These are phyloP conservation scores for Thielaviopsis punctulata DNA, from an alignment of 2,329 filamentous ascomycete genomes.

Conservation along the genomic window DNA sequence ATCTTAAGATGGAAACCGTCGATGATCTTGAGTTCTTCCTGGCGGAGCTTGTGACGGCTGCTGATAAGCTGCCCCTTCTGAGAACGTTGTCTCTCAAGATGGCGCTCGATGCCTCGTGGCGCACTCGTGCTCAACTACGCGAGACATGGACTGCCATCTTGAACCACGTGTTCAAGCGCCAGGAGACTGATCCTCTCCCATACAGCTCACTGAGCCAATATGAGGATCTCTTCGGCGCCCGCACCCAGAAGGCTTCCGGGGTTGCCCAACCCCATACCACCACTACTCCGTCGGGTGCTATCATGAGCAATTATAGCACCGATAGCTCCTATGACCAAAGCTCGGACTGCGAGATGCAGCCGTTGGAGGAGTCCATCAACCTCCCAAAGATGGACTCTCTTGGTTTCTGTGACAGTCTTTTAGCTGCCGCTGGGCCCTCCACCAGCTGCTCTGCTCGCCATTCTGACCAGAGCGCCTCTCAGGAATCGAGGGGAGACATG, in stretches of 20 bases:
- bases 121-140: slow-evolving; percentile 62
- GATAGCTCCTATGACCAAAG: background rate
- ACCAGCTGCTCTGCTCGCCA: background rate
- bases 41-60: slow-evolving; percentile 56
- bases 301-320: background rate
- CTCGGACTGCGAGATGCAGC: background rate
- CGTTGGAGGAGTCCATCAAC: background rate
- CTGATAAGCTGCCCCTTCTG: slow-evolving; percentile 46
- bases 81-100: slow-evolving; percentile 56
- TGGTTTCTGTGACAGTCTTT: background rate
- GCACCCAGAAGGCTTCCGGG: background rate
- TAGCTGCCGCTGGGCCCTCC: background rate
- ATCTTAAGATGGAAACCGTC: slow-evolving; percentile 55
- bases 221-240: background rate
- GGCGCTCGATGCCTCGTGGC: slow-evolving; percentile 67
- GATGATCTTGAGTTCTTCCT: slow-evolving; percentile 59
- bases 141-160: slow-evolving; percentile 61
- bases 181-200: slow-evolving; percentile 23
- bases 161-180: slow-evolving; percentile 45
- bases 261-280: background rate
- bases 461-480: background rate
- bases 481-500: background rate
- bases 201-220: slow-evolving; percentile 8
- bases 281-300: background rate
- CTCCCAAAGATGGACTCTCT: background rate